Percentiles rank a stretch among this genome's conserved stretches.
Evolutionary conservation across 129 eudicot species (phyloP).

Genomic region (Pulicaria dysenterica): DNA sequence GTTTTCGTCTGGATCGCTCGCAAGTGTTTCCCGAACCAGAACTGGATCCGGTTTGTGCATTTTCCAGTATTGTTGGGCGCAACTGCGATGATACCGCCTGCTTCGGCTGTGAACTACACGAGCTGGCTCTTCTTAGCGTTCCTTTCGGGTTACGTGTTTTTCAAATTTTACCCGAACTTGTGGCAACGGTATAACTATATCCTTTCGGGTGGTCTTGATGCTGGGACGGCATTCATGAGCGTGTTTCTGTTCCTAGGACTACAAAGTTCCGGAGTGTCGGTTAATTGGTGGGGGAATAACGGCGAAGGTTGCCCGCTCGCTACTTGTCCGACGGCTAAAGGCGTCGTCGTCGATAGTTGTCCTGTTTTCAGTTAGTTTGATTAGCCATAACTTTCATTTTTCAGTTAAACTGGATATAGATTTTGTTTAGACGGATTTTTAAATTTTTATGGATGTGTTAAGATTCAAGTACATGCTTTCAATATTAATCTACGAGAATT

Average conservation of each 20-base stretch:
- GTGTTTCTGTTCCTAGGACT: slow-evolving; percentile 48
- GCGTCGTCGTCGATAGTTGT: slow-evolving; percentile 52
- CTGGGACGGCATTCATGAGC: slow-evolving; percentile 67
- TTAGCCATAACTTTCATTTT: neutral
- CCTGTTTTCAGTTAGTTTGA: slow-evolving; percentile 41
- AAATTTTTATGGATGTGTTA: no score
- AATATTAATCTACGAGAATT: no score
- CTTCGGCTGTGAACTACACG: slow-evolving; percentile 63
- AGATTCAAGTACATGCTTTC: no score
- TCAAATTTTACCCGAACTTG: slow-evolving; percentile 36
- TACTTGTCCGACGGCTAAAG: slow-evolving; percentile 56
- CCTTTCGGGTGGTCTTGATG: slow-evolving; percentile 59
- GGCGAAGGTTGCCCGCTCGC: slow-evolving; percentile 61
- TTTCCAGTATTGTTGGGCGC: slow-evolving; percentile 60
- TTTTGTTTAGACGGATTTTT: no score
- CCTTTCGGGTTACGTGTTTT: slow-evolving; percentile 49
- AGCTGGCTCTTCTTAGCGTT: slow-evolving; percentile 61
- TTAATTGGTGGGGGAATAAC: slow-evolving; percentile 54
- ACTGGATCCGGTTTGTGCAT: slow-evolving; percentile 53
- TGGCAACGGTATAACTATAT: slow-evolving; percentile 65
- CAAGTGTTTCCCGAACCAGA: slow-evolving; percentile 48
- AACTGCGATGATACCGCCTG: slow-evolving; percentile 61
- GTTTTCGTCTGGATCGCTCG: slow-evolving; percentile 52
- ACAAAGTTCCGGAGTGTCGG: slow-evolving; percentile 32
- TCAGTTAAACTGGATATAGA: neutral